Evolutionary conservation across 768 basidiomycete species (phyloP).

Genomic region (Tricholoma matsutake): DNA sequence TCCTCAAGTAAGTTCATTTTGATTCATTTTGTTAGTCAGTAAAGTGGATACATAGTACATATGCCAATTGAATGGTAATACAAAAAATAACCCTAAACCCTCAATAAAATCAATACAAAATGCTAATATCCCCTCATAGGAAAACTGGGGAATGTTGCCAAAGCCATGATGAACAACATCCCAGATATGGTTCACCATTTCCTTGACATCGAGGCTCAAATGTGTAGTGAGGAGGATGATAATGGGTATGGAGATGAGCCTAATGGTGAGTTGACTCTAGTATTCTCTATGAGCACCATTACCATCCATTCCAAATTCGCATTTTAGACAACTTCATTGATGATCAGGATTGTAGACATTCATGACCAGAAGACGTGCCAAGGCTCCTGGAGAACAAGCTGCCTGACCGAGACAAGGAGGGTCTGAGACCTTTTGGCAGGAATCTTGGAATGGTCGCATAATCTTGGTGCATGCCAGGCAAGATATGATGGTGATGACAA

Average conservation of each 20-base stretch:
- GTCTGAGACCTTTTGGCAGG: not conserved
- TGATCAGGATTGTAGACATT: not conserved
- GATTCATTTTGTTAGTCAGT: not conserved
- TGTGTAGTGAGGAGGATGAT: not conserved
- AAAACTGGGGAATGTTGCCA: not conserved
- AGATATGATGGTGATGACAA: not conserved
- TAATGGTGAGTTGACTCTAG: not conserved
- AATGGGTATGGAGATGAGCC: not conserved
- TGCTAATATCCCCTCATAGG: not conserved
- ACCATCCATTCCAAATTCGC: not conserved
- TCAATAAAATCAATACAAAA: not conserved
- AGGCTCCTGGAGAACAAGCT: not conserved
- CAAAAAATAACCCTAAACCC: not conserved
- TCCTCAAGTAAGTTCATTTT: not conserved
- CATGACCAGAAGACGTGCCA: not conserved
- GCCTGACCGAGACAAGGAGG: not conserved
- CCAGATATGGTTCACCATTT: not conserved
- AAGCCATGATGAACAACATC: constrained; percentile 3
- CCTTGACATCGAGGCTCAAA: constrained; percentile 2
- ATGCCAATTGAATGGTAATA: not conserved
- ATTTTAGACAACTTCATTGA: constrained; percentile 7
- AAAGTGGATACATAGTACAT: not conserved
- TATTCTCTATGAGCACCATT: not conserved
- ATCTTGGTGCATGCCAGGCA: not conserved
- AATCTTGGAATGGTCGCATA: constrained; percentile 1